Percentiles rank a stretch among this genome's conserved stretches.
These are phyloP conservation scores for Dactylis glomerata DNA, from an alignment of 176 grass and related monocot genomes.

Conservation along the genomic window DNA sequence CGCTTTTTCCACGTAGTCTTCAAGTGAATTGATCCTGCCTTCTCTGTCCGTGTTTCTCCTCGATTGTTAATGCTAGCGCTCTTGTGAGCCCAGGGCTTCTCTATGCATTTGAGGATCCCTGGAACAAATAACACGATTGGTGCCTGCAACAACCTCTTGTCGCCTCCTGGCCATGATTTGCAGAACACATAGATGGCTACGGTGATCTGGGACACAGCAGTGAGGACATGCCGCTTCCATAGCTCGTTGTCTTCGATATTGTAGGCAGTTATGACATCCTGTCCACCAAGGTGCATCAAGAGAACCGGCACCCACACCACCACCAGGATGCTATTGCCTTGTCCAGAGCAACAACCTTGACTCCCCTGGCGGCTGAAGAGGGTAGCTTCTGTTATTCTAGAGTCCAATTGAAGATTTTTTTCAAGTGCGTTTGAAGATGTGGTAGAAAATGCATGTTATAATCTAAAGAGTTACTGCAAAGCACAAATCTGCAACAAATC, in stretches of 20 bases:
- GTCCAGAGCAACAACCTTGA: neutral
- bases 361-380: neutral
- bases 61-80: neutral
- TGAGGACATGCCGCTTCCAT: neutral
- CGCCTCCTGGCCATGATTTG: neutral
- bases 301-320: neutral
- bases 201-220: neutral
- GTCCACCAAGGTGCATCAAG: neutral
- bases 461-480: too few species aligned
- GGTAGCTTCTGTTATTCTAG: too few species aligned
- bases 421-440: too few species aligned
- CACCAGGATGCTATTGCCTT: neutral
- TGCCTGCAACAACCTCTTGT: neutral
- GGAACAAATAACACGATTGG: neutral
- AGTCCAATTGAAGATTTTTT: too few species aligned
- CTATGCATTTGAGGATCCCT: neutral
- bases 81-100: constrained; percentile 6
- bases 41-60: neutral
- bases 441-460: too few species aligned
- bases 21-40: neutral
- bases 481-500: too few species aligned
- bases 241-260: constrained; percentile 27
- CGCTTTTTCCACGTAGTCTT: neutral
- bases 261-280: neutral
- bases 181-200: neutral